phyloP scores from a whole-genome alignment of 176 grass and related monocot species.

The Zoysia pacifica region DNA sequence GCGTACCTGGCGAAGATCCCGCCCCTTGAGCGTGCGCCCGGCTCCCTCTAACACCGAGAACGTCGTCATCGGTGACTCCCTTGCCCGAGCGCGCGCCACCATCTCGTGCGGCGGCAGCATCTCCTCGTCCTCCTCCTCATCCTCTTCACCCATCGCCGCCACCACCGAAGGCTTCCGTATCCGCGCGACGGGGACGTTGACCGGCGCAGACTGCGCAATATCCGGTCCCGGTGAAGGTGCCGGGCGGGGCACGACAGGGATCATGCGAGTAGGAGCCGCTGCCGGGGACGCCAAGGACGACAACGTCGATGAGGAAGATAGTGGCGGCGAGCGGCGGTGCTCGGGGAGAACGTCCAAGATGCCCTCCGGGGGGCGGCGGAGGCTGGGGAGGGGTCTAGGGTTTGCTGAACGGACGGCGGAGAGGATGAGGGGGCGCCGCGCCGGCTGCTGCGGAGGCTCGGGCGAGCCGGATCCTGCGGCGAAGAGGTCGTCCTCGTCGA shows the following conservation, averaged over 20 bases:
- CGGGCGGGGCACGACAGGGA: conserved; percentile 63
- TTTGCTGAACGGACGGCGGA: conserved; percentile 36
- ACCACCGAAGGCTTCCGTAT: conserved; percentile 30
- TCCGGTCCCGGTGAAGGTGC: conserved; percentile 32
- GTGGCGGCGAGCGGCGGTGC: conserved; percentile 35
- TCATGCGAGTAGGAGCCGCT: conserved; percentile 55
- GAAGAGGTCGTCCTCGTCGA: conserved; percentile 75
- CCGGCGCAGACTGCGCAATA: conserved; percentile 65
- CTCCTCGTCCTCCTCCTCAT: conserved; percentile 49
- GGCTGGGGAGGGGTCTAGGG: conserved; percentile 36
- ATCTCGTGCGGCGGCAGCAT: conserved; percentile 91
- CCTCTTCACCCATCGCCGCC: conserved; percentile 26
- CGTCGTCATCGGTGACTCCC: conserved; percentile 67
- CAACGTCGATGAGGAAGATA: conserved; percentile 46
- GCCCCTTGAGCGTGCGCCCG: conserved; percentile 81
- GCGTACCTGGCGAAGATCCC: conserved; percentile 81
- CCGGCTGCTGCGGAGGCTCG: conserved; percentile 36
- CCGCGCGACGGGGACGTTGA: conserved; percentile 61
- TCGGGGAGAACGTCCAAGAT: conserved; percentile 61
- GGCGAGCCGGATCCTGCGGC: conserved; percentile 43
- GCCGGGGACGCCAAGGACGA: conserved; percentile 59
- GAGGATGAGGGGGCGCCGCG: conserved; percentile 31
- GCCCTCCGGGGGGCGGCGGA: conserved; percentile 59
- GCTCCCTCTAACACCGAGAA: conserved; percentile 81
- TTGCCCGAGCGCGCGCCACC: conserved; percentile 52